Percentiles rank a stretch among this genome's conserved stretches.
phyloP scores from a whole-genome alignment of 2,329 filamentous ascomycete species.

The Aspergillus sp. region DNA sequence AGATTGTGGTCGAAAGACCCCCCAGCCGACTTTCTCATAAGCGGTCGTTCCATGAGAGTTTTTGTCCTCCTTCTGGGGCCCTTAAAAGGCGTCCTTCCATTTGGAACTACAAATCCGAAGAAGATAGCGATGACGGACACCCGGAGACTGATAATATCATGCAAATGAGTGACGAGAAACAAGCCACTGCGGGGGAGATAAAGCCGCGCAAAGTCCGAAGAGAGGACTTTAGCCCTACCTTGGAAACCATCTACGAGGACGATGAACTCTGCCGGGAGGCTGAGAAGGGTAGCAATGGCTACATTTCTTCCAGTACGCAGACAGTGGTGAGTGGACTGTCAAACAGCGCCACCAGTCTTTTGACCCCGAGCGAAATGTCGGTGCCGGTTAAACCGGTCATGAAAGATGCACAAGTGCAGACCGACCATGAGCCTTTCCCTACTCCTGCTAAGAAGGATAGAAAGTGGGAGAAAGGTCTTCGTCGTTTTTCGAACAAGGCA shows the following conservation, averaged over 20 bases:
- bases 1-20: neutral
- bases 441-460: neutral
- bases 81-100: neutral
- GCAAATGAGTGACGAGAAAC: neutral
- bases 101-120: too few relatives aligned
- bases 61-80: neutral
- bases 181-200: neutral
- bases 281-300: neutral
- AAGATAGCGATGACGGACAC: neutral
- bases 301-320: neutral
- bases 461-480: neutral
- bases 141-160: neutral
- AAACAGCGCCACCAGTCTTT: neutral
- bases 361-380: neutral
- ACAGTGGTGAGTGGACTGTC: neutral
- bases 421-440: neutral
- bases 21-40: neutral
- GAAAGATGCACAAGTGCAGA: neutral
- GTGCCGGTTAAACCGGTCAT: too few relatives aligned
- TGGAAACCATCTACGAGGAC: neutral
- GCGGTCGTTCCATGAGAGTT: neutral
- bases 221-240: neutral
- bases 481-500: neutral
- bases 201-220: neutral
- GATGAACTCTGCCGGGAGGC: neutral